Evolutionary conservation across 805 yeast species (phyloP).

Genomic region (Zygotorulaspora florentina): DNA sequence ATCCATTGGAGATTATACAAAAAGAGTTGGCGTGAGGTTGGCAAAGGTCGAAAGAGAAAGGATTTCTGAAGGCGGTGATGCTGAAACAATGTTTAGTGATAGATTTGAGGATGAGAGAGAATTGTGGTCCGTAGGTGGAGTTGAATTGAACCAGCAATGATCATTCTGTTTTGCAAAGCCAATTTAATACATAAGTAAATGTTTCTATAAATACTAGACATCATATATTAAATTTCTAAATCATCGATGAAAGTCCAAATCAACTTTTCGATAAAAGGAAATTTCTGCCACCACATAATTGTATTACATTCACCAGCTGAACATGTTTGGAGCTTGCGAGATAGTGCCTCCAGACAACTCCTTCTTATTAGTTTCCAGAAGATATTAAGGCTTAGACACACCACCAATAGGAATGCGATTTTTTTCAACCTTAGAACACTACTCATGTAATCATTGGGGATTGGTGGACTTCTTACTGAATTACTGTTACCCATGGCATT

Average conservation of each 20-base stretch:
- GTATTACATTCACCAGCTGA: slow-evolving; percentile 17
- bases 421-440: slow-evolving; percentile 3
- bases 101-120: slow-evolving; percentile 81
- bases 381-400: slow-evolving; percentile 14
- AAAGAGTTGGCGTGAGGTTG: slow-evolving; percentile 82
- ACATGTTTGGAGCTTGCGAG: slow-evolving; percentile 17
- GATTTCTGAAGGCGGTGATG: slow-evolving; percentile 86
- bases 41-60: slow-evolving; percentile 86
- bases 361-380: slow-evolving; percentile 8
- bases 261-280: slow-evolving; percentile 18
- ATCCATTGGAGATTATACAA: slow-evolving; percentile 82
- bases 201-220: neutral
- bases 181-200: neutral
- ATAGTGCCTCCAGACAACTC: slow-evolving; percentile 6
- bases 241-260: slow-evolving; percentile 27
- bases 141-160: slow-evolving; percentile 38
- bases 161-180: neutral
- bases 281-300: slow-evolving; percentile 31
- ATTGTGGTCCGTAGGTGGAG: slow-evolving; percentile 83
- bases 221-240: slow-evolving; percentile 9
- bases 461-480: neutral
- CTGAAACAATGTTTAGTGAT: slow-evolving; percentile 78
- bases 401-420: slow-evolving; percentile 4
- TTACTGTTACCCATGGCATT: neutral
- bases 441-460: neutral